Base-by-base conservation (phyloP, 495 filamentous ascomycete genomes). In the Talaromyces adpressus region DNA sequence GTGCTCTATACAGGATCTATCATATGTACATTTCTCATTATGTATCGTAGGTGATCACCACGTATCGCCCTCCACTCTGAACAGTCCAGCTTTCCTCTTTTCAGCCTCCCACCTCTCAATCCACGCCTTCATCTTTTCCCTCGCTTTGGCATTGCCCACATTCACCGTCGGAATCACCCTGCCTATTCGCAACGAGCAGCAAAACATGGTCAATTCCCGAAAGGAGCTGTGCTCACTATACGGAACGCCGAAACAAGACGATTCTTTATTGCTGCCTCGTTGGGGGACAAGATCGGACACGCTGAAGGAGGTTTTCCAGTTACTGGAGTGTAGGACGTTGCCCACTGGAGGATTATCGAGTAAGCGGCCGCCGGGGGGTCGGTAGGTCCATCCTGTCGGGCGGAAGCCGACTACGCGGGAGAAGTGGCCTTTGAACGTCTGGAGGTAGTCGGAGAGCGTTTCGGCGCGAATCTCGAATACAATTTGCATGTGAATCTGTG, bases 401-500 rank as follows among this genome's bases (percentile, higher is more conserved):
- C 92, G 84, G 72, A 98, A 94, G 4, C 92, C 95, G n/a, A 98
- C 89, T 30, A 96, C 82, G 57, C 90, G 87, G 0, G 86, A 80
- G 73, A 98, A 98, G 65, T 88, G 83, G 2, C 88, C 85, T 66
- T 88, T 87, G 74, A 88, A 85, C 20, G 81, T 77, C 67, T 88
- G 83, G 27, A 99, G 84, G 70, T 99, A 99, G 64, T 93, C 91
- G 58, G 88, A 82, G 8, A 99, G 81, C 0, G 93, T 94, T 59
- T 96, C 91, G 9, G 91, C 84, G 49, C 89, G 85, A 64, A 98
- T 89, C 75, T 97, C 93, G 77, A 92, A 92, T 6, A 99, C 79
- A 63, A 89, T 91, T 63, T 95, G 93, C 93, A 99, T 97, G 77
- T 99, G 94, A 0, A 99, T 91, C 73, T 97, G 94, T 1, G 95